These are phyloP conservation scores for Cercophora sp. DNA, from an alignment of 495 filamentous ascomycete species.

Conservation along the genomic window DNA sequence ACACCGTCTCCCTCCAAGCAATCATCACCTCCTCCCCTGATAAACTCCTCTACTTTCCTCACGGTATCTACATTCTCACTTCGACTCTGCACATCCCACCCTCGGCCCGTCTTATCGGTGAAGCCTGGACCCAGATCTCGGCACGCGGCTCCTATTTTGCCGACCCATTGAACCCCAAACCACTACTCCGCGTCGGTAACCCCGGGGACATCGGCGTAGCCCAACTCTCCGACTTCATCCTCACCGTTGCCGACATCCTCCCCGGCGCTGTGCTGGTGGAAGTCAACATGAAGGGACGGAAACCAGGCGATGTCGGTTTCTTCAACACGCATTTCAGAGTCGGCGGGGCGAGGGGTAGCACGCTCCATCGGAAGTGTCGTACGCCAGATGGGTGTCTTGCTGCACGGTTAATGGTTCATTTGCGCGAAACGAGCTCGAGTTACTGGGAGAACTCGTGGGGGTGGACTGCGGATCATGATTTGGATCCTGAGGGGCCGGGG, in stretches of 20 bases:
- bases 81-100: slow-evolving; percentile 54
- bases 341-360: slow-evolving; percentile 37
- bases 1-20: slow-evolving; percentile 46
- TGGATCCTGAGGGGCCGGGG: slow-evolving; percentile 42
- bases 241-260: slow-evolving; percentile 39
- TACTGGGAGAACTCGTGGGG: slow-evolving; percentile 77
- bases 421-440: slow-evolving; percentile 55
- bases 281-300: slow-evolving; percentile 54
- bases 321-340: slow-evolving; percentile 58
- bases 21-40: slow-evolving; percentile 44
- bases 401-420: slow-evolving; percentile 65
- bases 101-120: slow-evolving; percentile 49
- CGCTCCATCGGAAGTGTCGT: slow-evolving; percentile 41
- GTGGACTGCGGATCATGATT: slow-evolving; percentile 79
- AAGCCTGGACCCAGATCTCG: slow-evolving; percentile 14
- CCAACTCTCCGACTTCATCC: slow-evolving; percentile 52
- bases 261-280: slow-evolving; percentile 44
- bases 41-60: slow-evolving; percentile 58
- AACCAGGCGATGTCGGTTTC: slow-evolving; percentile 53
- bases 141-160: slow-evolving; percentile 37
- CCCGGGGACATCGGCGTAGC: slow-evolving; percentile 49
- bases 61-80: slow-evolving; percentile 57
- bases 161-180: slow-evolving; percentile 43
- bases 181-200: slow-evolving; percentile 54
- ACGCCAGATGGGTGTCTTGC: slow-evolving; percentile 45